Evolutionary conservation across 2,329 filamentous ascomycete genomes (phyloP).

Genomic region (Beauveria pseudobassiana): DNA sequence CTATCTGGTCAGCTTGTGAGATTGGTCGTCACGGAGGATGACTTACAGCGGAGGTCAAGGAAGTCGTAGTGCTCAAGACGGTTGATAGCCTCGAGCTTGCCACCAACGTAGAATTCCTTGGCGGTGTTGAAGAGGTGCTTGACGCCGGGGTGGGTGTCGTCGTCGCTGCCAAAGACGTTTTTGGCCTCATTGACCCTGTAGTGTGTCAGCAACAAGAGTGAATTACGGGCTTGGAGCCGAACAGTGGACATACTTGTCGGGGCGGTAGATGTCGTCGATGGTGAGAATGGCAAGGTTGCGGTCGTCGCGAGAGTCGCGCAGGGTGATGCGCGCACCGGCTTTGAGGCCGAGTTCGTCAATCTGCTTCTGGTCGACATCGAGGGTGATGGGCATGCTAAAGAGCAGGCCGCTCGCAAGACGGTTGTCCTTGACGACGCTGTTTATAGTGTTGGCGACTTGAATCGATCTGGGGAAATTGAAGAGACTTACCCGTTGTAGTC

Average conservation of each 20-base stretch:
- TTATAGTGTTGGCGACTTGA: conserved; percentile 20
- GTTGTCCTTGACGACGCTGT: conserved; percentile 78
- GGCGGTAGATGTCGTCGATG: conserved; percentile 89
- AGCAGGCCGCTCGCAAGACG: conserved; percentile 83
- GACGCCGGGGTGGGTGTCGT: conserved; percentile 85
- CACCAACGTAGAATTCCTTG: conserved; percentile 86
- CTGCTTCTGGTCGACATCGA: conserved; percentile 70
- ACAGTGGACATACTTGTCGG: conserved; percentile 68
- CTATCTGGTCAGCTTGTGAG: conserved; percentile 30
- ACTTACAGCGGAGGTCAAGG: conserved; percentile 84
- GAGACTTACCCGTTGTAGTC: conserved; percentile 81
- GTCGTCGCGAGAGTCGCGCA: conserved; percentile 94
- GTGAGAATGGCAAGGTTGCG: conserved; percentile 92
- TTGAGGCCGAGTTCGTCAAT: conserved; percentile 72
- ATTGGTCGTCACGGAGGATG: background rate
- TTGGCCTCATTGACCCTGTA: conserved; percentile 76
- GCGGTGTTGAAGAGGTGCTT: conserved; percentile 78
- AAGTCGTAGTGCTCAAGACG: conserved; percentile 98
- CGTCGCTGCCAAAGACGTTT: conserved; percentile 87
- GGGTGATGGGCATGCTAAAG: conserved; percentile 94
- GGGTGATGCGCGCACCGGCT: conserved; percentile 72
- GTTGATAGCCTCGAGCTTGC: conserved; percentile 92
- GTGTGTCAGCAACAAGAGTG: conserved; percentile 14
- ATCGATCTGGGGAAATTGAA: background rate
- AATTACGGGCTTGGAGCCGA: background rate